Conservation (phyloP, 1,284 basidiomycete species). For the Chondrostereum purpureum region DNA sequence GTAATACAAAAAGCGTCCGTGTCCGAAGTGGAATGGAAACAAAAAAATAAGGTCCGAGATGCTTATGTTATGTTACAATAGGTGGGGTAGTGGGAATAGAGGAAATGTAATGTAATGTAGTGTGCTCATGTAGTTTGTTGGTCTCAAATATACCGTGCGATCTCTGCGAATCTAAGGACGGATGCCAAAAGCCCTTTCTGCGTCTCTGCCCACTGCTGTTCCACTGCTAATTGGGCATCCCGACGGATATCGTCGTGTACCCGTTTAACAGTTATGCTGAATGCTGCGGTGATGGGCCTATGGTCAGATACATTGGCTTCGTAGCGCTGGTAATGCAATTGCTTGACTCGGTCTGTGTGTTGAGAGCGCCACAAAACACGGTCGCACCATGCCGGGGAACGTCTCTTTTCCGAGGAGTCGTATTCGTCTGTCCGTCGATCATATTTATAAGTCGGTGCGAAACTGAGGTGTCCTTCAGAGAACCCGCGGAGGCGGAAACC, state of each 20-base stretch:
- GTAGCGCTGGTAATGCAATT: slow-evolving; percentile 69
- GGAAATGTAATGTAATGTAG: no score
- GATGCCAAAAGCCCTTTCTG: slow-evolving; percentile 46
- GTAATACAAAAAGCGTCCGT: no score
- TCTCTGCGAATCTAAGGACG: no score
- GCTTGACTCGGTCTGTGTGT: slow-evolving; percentile 48
- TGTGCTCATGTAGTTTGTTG: no score
- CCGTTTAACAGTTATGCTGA: slow-evolving; percentile 67
- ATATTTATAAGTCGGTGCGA: slow-evolving; percentile 95
- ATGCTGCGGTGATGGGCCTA: slow-evolving; percentile 78
- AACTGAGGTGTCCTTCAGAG: slow-evolving; percentile 75
- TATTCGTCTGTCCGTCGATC: slow-evolving; percentile 74
- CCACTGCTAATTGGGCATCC: slow-evolving; percentile 47
- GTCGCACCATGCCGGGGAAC: slow-evolving; percentile 95
- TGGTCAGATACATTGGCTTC: slow-evolving; percentile 85
- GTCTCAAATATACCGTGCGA: slow-evolving; percentile 46
- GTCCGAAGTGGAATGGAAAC: no score
- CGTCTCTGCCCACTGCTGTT: slow-evolving; percentile 52
- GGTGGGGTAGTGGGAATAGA: no score
- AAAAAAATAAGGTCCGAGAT: no score
- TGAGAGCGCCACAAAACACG: slow-evolving; percentile 80
- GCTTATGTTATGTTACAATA: no score
- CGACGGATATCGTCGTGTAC: slow-evolving; percentile 55
- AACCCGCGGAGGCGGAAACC: slow-evolving; percentile 83
- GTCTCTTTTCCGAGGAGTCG: slow-evolving; percentile 83